phyloP scores from a whole-genome alignment of 2,329 filamentous ascomycete species.

The Exophiala sp. region DNA sequence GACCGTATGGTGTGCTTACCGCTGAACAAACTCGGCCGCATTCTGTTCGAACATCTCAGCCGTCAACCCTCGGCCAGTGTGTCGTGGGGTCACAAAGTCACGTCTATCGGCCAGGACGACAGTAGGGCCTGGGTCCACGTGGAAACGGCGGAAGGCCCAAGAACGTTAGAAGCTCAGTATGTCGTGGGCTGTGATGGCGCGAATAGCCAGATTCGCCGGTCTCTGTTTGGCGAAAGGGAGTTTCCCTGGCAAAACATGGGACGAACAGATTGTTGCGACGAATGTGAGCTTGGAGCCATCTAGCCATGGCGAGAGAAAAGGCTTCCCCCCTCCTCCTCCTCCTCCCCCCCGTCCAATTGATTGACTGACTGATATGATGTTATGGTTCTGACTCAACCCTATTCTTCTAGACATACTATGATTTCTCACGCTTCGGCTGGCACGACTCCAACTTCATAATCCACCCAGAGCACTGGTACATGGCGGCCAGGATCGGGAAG shows the following conservation, averaged over 20 bases:
- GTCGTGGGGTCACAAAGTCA: conserved; percentile 42
- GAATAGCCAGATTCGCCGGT: conserved; percentile 16
- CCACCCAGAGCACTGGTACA: conserved; percentile 56
- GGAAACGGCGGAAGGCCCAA: conserved; percentile 16
- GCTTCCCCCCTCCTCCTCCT: no score
- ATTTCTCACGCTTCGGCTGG: conserved; percentile 46
- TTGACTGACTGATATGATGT: no score
- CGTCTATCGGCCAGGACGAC: conserved; percentile 22
- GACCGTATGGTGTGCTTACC: conserved; percentile 42
- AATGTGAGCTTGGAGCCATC: conserved; percentile 15
- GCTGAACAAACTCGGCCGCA: conserved; percentile 39
- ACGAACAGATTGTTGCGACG: conserved; percentile 26
- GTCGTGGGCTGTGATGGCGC: conserved; percentile 40
- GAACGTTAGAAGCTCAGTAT: conserved; percentile 31
- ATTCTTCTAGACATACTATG: conserved; percentile 52
- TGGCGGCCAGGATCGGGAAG: conserved; percentile 55
- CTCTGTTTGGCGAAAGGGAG: conserved; percentile 14
- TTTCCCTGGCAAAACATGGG: conserved; percentile 25
- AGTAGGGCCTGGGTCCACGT: conserved; percentile 19
- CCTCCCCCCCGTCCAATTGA: no score
- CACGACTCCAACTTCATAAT: conserved; percentile 48
- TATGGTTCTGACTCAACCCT: not conserved
- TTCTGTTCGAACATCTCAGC: conserved; percentile 39
- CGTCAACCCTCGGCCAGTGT: conserved; percentile 34
- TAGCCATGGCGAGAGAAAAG: no score